Evolutionary conservation across 2,329 filamentous ascomycete genomes (phyloP), one percentile per base, ranked within the genome.

Genomic region (Microcyclospora pomicola): DNA sequence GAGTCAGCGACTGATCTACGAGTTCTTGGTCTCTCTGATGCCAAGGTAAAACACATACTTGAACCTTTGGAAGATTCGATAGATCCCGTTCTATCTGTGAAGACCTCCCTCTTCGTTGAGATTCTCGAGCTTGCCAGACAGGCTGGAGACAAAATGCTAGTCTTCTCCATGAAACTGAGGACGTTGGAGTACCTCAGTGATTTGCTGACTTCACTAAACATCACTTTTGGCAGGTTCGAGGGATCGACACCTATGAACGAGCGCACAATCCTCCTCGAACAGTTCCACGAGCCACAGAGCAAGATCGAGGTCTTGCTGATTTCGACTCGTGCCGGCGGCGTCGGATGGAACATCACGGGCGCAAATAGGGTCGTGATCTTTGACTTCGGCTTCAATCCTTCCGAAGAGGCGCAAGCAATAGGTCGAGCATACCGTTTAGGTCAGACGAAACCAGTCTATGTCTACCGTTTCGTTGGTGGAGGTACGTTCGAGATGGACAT

Each of bases 361-460:
- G 87, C 87, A 1, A 94, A 86, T 54, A 75, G 87, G 14, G 82
- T 94, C 1, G 72, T 95, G 14, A 80, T 95, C 14, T 81, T 92
- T 39, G 87, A 95, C 55, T 84, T 81, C 52, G 68, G 71, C 43
- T 94, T 78, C 62, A 91, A 87, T 45, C 87, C 87, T 0, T 71
- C 77, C 5, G 69, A 78, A 53, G 87, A 94, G 57, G 79, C 86
- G 50, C 87, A 95, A 59, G 87, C 87, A 1, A 75, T 94, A 36
- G 87, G 85, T 2, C 73, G 87, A 37, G 80, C 83, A 0, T 94
- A 91, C 58, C 82, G 87, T 1, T 72, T 95, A 27, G 85, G 86
- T 0, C 87, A 95, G 58, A 65, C 62, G 29, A 91, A 87, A 49
- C 68, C 72, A 0, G 86, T 93, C 1, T 87, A 73, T 53, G 85